Evolutionary conservation across 352 stramenopile species (phyloP), one percentile per base, ranked within the genome.

Genomic region (Phytopythium delawarense): DNA sequence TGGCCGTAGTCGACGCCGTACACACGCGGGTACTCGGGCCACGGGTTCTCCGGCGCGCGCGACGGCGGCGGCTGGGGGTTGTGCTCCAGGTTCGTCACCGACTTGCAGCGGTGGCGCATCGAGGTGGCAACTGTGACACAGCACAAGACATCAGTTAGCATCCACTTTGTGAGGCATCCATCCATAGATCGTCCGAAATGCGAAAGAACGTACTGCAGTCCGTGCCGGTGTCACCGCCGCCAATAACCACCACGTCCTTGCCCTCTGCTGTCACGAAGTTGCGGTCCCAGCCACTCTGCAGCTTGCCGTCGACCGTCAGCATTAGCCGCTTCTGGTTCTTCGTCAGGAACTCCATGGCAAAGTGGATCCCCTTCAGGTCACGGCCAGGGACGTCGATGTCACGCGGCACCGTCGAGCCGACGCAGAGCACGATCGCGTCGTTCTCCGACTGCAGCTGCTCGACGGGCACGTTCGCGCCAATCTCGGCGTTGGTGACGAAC

Each of bases 1-100:
- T 99, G 97, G 50, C 97, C 96, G 64, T 99, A 99, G 73, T 99
- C 97, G n/a, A 98, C 87, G 60, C 96, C 94, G 78, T 96, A 98
- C 48, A 99, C 92, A 64, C 96, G 96, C 56, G 97, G 97, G 89
- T 97, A 99, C 75, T 99, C 90, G 4, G 96, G 97, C 97, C 97
- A 99, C 53, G 96, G 96, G 79, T 99, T 99, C 66, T 91, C 72
- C 0, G 87, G 67, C n/a, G 95, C 92, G 55, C 97, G 94, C 65
- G 92, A 75, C 54, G 81, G 74, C 11, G 96, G 97, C 30, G 96
- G 96, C 71, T 91, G 72, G 34, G 92, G 77, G 79, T 99, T 98
- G 65, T 98, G 86, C 72, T 99, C 97, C 63, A 99, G 89, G 78
- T 99, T 99, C 42, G 96, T 88, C 37, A 99, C 89, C 39, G 87